Percentiles rank a stretch among this genome's conserved stretches.
Evolutionary conservation across 208 protist species (phyloP).

Genomic region (Balamuthia mandrillaris): DNA sequence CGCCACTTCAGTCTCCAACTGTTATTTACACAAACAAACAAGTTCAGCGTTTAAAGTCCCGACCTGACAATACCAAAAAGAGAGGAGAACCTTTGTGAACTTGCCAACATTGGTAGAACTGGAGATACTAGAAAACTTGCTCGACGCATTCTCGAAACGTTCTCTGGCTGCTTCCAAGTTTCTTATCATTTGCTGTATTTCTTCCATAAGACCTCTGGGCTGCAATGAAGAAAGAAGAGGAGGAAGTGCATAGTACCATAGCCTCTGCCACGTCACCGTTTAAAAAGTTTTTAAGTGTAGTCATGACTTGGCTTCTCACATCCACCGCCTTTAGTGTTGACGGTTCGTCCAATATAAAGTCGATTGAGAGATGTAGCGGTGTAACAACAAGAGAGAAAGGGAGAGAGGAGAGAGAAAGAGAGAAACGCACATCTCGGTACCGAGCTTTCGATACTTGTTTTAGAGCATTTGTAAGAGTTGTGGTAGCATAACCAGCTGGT

Average conservation of each 20-base stretch:
- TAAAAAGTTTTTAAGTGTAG: no score
- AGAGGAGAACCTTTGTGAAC: not conserved
- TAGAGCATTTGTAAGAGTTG: not conserved
- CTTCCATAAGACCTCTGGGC: no score
- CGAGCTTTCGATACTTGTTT: no score
- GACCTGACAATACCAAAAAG: not conserved
- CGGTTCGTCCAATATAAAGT: no score
- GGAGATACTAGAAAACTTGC: slow-evolving; percentile 6
- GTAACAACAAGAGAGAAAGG: not conserved
- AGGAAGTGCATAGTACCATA: no score
- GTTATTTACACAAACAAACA: not conserved
- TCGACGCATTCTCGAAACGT: not conserved
- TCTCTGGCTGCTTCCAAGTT: slow-evolving; percentile 11
- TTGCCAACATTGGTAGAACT: not conserved
- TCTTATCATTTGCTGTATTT: slow-evolving; percentile 24
- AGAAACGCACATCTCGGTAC: not conserved
- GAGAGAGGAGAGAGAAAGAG: not conserved
- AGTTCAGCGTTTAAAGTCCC: not conserved
- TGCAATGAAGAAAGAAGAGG: no score
- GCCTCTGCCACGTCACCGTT: no score
- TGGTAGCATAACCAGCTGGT: not conserved
- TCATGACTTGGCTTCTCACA: no score
- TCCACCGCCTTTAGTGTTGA: no score
- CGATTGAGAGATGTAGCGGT: no score
- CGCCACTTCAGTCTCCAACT: slow-evolving; percentile 25